Evolutionary conservation across 371 early-diverging fungal genomes (phyloP), one percentile per base, ranked within the genome.

Genomic region (Mucor racemosus): DNA sequence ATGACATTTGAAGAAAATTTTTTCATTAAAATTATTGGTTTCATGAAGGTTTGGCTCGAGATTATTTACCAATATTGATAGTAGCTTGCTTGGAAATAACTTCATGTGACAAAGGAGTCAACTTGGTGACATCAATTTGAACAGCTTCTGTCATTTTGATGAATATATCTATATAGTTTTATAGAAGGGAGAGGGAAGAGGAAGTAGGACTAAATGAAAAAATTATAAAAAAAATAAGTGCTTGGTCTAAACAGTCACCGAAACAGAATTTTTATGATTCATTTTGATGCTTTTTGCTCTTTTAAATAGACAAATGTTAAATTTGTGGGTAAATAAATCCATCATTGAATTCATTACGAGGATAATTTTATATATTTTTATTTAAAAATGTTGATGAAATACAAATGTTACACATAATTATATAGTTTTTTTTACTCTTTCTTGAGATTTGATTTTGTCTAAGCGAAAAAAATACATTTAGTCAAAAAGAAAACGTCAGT

Each of bases 81-180:
- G 99, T 99, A 60, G 99, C 99, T 86, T 99, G 99, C 66, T 91
- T 90, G 31, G 92, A 90, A 78, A 99, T 99, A 75, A 98, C 98
- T 79, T 96, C 96, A 17, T 92, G 95, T 60, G 92, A 92, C 50
- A 93, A 85, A 31, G 95, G 91, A 58, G 87, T 87, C 66, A 95
- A 75, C 56, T 84, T 82, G 33, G 80, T 68, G 64, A 78, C 80
- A 73, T 86, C 85, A 53, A 84, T 74, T 57, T 71, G 40, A 21
- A 60, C 62, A 40, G 54, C 67, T 55, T 68, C 74, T 21, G 72
- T 66, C 70, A 70, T 74, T 9, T 8, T 62, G 50, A 58, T 14
- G 36, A 55, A 38, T 34, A 46, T 57, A 33, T 44, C 53, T 53
- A 53, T 31, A 31, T 53, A 14, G 11, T 36, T 46, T 14, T 15